A percentile compares a stretch with the other conserved stretches of the same genome.
phyloP scores from a whole-genome alignment of 306 rosid genomes.

The Lablab purpureus region DNA sequence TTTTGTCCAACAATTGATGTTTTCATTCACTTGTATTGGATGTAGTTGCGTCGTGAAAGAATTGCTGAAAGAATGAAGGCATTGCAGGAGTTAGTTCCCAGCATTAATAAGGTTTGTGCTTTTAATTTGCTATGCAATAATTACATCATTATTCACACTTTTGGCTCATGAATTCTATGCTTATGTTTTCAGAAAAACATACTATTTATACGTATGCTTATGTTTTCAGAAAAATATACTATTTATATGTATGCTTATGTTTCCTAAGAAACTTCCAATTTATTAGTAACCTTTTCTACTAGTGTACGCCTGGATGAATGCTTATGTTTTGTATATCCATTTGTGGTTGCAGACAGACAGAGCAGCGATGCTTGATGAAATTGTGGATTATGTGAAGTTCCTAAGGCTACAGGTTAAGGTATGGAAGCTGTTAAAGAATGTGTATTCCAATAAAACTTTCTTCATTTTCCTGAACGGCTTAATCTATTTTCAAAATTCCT shows the following conservation, averaged over 20 bases:
- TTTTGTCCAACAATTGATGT: background rate
- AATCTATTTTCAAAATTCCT: background rate
- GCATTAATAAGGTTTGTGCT: conserved; percentile 83
- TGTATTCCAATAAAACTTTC: conserved; percentile 25
- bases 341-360: conserved; percentile 77
- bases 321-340: background rate
- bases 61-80: conserved; percentile 99
- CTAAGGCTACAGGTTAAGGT: conserved; percentile 99
- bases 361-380: conserved; percentile 98
- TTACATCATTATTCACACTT: background rate
- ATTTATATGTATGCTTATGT: no score
- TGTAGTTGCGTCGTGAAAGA: conserved; percentile 96
- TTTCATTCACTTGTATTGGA: conserved; percentile 31
- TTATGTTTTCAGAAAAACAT: background rate
- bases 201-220: background rate
- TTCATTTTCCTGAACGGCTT: background rate
- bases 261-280: background rate
- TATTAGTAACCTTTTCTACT: background rate
- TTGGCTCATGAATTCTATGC: background rate
- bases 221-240: background rate
- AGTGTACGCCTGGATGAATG: background rate
- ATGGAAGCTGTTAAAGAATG: conserved; percentile 34
- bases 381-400: conserved; percentile 96
- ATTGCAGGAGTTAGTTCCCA: conserved; percentile 95
- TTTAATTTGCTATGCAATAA: background rate